These are phyloP conservation scores for Sungouiella blattae DNA, from an alignment of 805 yeast species.

Conservation along the genomic window DNA sequence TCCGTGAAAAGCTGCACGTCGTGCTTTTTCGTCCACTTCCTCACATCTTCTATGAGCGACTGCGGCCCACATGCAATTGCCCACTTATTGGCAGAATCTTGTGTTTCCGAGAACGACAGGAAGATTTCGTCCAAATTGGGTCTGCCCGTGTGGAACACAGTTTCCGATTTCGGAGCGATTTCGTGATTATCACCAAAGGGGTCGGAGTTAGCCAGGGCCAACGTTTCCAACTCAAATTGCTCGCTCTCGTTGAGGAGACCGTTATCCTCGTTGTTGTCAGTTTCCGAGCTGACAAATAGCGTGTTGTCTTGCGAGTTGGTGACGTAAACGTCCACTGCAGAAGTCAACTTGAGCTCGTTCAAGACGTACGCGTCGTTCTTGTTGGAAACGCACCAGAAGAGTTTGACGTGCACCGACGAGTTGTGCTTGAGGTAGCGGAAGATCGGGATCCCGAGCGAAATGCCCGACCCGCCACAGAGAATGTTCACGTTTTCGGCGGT, in stretches of 20 bases:
- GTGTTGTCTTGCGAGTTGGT: slow-evolving; percentile 2
- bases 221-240: slow-evolving; percentile 9
- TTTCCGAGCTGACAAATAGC: slow-evolving; percentile 2
- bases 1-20: slow-evolving; percentile 43
- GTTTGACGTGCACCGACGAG: slow-evolving; percentile 22
- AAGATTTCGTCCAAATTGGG: slow-evolving; percentile 41
- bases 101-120: slow-evolving; percentile 22
- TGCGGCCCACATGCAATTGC: slow-evolving; percentile 59
- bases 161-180: slow-evolving; percentile 12
- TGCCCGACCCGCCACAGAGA: slow-evolving; percentile 73
- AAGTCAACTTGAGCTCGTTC: slow-evolving; percentile 24
- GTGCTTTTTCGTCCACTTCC: slow-evolving; percentile 31
- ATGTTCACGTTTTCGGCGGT: slow-evolving; percentile 50
- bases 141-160: slow-evolving; percentile 31
- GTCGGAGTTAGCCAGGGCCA: slow-evolving; percentile 9
- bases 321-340: slow-evolving; percentile 10
- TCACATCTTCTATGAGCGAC: slow-evolving; percentile 39
- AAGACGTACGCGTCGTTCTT: slow-evolving; percentile 47
- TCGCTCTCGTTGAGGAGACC: slow-evolving; percentile 20
- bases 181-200: slow-evolving; percentile 15
- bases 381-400: slow-evolving; percentile 55
- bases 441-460: slow-evolving; percentile 58
- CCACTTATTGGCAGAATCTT: slow-evolving; percentile 44
- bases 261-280: slow-evolving; percentile 14
- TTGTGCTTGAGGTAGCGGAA: slow-evolving; percentile 35